These are phyloP conservation scores for Barnettozyma sucrosica DNA, from an alignment of 805 yeast genomes.

Conservation along the genomic window DNA sequence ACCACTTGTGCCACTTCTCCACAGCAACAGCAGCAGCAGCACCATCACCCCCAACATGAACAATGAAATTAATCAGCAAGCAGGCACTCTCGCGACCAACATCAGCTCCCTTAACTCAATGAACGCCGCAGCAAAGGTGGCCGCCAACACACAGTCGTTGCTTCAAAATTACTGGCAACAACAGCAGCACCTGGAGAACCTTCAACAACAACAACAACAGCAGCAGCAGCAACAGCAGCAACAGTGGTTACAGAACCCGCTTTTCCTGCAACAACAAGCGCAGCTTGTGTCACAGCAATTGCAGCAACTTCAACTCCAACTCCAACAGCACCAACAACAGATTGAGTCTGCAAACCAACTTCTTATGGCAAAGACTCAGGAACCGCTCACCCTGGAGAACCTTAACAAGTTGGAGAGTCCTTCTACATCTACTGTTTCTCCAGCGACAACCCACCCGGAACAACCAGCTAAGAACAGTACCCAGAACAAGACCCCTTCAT, in stretches of 20 bases:
- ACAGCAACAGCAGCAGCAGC: constrained; percentile 2
- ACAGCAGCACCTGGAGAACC: constrained; percentile 17
- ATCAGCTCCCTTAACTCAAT: background rate
- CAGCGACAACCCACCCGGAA: background rate
- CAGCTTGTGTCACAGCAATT: constrained; percentile 22
- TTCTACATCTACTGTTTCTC: background rate
- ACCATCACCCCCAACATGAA: too few species aligned
- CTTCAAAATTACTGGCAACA: constrained; percentile 21
- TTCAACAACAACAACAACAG: constrained; percentile 18
- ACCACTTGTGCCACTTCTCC: background rate
- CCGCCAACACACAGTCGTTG: constrained; percentile 13
- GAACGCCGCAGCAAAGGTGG: constrained; percentile 5
- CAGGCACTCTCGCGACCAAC: background rate
- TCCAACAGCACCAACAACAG: constrained; percentile 26
- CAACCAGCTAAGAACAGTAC: background rate
- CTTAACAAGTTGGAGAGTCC: constrained; percentile 16
- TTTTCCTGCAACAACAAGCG: constrained; percentile 23
- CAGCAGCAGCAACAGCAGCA: constrained; percentile 19
- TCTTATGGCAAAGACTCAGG: constrained; percentile 10
- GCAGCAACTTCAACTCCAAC: constrained; percentile 24
- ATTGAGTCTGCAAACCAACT: constrained; percentile 21
- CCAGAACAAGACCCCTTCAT: background rate
- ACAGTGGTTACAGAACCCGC: constrained; percentile 17
- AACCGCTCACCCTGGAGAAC: constrained; percentile 23
- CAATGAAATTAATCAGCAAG: background rate